A percentile compares a stretch with the other conserved stretches of the same genome.
phyloP scores from a whole-genome alignment of 345 rosid genomes.

The Populus deltoides region DNA sequence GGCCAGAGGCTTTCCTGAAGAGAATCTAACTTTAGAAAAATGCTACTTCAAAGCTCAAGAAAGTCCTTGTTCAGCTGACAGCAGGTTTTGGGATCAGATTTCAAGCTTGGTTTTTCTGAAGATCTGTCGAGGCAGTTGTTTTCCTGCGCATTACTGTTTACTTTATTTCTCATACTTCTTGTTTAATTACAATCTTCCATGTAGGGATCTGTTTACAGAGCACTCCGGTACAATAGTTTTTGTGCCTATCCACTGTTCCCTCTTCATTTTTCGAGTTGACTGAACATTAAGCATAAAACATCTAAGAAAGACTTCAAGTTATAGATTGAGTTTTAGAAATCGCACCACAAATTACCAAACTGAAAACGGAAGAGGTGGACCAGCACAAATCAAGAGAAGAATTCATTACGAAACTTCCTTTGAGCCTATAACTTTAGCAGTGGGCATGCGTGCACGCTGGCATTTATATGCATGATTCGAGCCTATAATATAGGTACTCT shows the following conservation, averaged over 20 bases:
- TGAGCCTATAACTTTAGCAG: neutral
- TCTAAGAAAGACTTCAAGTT: neutral
- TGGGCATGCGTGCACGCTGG: neutral
- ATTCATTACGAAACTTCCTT: neutral
- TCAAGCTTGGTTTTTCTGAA: conserved; percentile 3
- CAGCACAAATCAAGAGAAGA: neutral
- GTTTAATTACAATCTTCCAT: no score
- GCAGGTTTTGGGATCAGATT: neutral
- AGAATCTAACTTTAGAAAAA: conserved; percentile 3
- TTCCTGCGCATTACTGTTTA: neutral
- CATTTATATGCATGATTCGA: no score
- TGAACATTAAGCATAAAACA: neutral
- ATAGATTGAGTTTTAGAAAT: neutral
- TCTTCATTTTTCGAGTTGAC: neutral
- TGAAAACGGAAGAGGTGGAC: neutral
- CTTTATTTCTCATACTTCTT: neutral
- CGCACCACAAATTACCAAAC: neutral
- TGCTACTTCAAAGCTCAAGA: neutral
- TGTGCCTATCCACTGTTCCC: neutral
- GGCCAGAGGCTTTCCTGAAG: conserved; percentile 32
- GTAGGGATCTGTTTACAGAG: neutral
- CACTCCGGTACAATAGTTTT: neutral
- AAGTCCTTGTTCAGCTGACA: conserved; percentile 1
- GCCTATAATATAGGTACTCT: no score
- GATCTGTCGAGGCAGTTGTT: conserved; percentile 9